phyloP scores from a whole-genome alignment of 495 filamentous ascomycete genomes.

The Jackrogersella multiformis region DNA sequence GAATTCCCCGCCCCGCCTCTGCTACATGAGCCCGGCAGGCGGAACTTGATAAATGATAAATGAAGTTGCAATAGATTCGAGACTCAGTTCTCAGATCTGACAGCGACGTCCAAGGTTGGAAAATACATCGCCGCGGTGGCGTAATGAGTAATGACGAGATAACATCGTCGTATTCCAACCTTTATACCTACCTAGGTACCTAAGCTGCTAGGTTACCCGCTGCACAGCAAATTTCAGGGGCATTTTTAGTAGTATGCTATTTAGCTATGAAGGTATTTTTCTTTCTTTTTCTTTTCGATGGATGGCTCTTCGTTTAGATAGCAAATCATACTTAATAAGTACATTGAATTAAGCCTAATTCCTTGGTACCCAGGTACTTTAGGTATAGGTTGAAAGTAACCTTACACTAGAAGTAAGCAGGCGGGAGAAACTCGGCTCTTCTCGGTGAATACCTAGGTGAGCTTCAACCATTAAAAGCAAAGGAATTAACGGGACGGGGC shows the following conservation, averaged over 20 bases:
- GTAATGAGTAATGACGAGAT: constrained; percentile 7
- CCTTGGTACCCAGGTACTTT: too few species aligned
- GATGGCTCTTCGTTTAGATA: background rate
- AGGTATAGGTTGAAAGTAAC: too few species aligned
- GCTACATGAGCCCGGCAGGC: constrained; percentile 32
- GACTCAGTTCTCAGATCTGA: constrained; percentile 29
- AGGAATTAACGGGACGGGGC: background rate
- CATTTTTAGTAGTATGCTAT: too few species aligned
- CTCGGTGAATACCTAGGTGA: constrained; percentile 39
- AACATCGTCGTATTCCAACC: constrained; percentile 1
- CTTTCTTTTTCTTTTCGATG: background rate
- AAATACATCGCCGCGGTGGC: constrained; percentile 27
- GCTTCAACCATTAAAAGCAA: constrained; percentile 21
- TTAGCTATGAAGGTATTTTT: background rate
- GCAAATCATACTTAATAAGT: constrained; percentile 36
- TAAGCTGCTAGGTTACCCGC: too few species aligned
- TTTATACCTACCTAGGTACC: constrained; percentile 4
- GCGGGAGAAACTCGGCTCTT: constrained; percentile 30
- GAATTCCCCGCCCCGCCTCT: constrained; percentile 26
- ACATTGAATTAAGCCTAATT: too few species aligned
- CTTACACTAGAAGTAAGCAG: background rate
- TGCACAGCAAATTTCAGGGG: constrained; percentile 25
- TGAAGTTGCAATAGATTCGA: constrained; percentile 28
- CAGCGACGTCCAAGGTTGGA: constrained; percentile 23
- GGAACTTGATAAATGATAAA: constrained; percentile 34